Evolutionary conservation across 371 early-diverging fungal genomes (phyloP).

Genomic region (Batkoa obscura): DNA sequence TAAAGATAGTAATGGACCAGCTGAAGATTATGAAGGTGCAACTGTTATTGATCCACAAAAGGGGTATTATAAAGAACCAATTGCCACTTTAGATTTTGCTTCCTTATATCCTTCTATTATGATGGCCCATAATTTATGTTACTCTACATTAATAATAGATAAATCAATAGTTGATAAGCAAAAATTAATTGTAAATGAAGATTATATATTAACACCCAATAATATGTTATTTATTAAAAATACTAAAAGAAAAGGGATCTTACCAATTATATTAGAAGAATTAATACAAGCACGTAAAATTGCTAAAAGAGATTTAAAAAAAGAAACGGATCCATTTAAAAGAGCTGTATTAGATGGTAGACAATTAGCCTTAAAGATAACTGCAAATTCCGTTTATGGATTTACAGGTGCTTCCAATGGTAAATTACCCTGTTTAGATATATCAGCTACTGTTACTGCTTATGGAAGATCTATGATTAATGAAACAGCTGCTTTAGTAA

Average conservation of each 20-base stretch:
- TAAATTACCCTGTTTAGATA: conserved; percentile 93
- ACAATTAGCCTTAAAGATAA: conserved; percentile 95
- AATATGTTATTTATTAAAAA: conserved; percentile 60
- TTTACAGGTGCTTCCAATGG: conserved; percentile 98
- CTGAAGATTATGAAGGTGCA: conserved; percentile 96
- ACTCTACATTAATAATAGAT: conserved; percentile 73
- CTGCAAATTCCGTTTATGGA: conserved; percentile 99
- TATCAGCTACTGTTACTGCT: conserved; percentile 96
- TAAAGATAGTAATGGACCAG: conserved; percentile 47
- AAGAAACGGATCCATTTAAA: conserved; percentile 85
- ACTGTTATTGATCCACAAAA: conserved; percentile 96
- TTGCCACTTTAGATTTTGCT: conserved; percentile 98
- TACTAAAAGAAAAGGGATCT: conserved; percentile 60
- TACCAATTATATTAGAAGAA: conserved; percentile 89
- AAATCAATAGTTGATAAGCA: conserved; percentile 34
- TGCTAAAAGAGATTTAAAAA: conserved; percentile 87
- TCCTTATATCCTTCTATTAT: conserved; percentile 99
- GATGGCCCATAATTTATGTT: conserved; percentile 99
- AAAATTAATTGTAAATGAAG: conserved; percentile 47
- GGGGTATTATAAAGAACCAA: conserved; percentile 93
- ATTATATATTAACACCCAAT: conserved; percentile 80
- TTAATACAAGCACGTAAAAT: conserved; percentile 89
- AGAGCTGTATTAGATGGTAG: conserved; percentile 91
- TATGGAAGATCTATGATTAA: conserved; percentile 99
- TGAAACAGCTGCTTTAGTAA: conserved; percentile 74